These are phyloP conservation scores for Podospora pseudocomata DNA, from an alignment of 495 filamentous ascomycete species.

Conservation along the genomic window DNA sequence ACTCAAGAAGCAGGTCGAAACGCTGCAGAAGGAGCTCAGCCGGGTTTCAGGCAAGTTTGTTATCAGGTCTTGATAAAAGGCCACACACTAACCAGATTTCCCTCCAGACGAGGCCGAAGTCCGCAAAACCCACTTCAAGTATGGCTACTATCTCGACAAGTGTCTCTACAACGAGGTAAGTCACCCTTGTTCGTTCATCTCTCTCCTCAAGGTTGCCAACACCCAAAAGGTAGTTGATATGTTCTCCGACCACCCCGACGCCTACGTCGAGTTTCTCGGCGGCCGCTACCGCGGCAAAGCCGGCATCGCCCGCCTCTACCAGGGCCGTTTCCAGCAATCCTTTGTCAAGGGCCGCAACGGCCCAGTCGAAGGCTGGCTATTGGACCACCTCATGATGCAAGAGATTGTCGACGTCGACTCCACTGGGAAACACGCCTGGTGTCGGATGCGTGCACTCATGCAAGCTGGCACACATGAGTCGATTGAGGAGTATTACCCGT, in stretches of 20 bases:
- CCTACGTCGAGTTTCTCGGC: slow-evolving; percentile 55
- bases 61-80: background rate
- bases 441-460: slow-evolving; percentile 55
- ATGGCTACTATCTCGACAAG: slow-evolving; percentile 59
- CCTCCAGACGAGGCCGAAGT: slow-evolving; percentile 47
- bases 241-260: slow-evolving; percentile 51
- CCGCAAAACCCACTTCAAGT: slow-evolving; percentile 53
- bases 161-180: slow-evolving; percentile 53
- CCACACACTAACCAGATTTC: background rate
- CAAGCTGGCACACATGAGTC: slow-evolving; percentile 50
- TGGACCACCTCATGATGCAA: slow-evolving; percentile 57
- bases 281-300: slow-evolving; percentile 50
- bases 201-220: background rate
- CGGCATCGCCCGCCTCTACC: slow-evolving; percentile 53
- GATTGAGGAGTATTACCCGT: slow-evolving; percentile 44
- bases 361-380: slow-evolving; percentile 52
- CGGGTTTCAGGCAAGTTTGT: slow-evolving; percentile 32
- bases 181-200: background rate
- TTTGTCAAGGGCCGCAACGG: slow-evolving; percentile 53
- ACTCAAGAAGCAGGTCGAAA: slow-evolving; percentile 40
- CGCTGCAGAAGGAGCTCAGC: slow-evolving; percentile 36
- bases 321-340: slow-evolving; percentile 47
- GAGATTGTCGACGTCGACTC: slow-evolving; percentile 49
- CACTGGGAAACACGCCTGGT: slow-evolving; percentile 47
- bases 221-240: slow-evolving; percentile 35